Conservation (phyloP, 2,329 filamentous ascomycete species). For the Pyrenochaeta sp. region DNA sequence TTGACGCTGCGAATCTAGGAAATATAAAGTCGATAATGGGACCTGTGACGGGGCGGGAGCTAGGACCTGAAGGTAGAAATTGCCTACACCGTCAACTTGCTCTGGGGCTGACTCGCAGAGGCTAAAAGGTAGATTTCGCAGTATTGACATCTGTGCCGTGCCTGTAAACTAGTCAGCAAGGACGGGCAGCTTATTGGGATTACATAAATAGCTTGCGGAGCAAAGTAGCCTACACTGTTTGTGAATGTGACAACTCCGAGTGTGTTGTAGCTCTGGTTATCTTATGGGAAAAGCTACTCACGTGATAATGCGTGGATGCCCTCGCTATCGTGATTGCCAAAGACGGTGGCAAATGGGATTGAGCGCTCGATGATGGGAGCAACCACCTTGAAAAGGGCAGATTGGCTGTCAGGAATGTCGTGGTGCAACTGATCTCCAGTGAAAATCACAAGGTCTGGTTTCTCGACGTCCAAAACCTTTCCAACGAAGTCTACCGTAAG, state of each 20-base stretch:
- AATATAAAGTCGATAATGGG: conserved; percentile 72
- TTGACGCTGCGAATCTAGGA: conserved; percentile 89
- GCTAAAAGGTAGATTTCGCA: conserved; percentile 73
- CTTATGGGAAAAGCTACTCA: conserved; percentile 14
- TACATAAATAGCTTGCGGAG: not conserved
- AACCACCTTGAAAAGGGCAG: conserved; percentile 19
- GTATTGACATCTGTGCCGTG: conserved; percentile 25
- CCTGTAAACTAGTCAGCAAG: conserved; percentile 21
- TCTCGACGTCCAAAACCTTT: conserved; percentile 64
- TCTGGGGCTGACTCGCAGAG: conserved; percentile 81
- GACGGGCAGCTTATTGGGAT: not conserved
- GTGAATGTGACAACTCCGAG: not conserved
- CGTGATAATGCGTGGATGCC: conserved; percentile 50
- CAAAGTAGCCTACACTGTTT: not conserved
- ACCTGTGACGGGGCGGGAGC: conserved; percentile 61
- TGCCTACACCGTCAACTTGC: conserved; percentile 87
- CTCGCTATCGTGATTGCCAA: conserved; percentile 71
- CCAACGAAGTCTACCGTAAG: conserved; percentile 81
- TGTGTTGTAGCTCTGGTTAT: conserved; percentile 2
- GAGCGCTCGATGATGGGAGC: conserved; percentile 60
- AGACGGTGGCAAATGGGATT: conserved; percentile 70
- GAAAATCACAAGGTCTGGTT: conserved; percentile 68
- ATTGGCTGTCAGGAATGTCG: conserved; percentile 59
- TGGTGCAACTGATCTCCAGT: conserved; percentile 77
- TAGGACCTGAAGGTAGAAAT: conserved; percentile 88